These are phyloP conservation scores for Lactarius akahatsu DNA, from an alignment of 768 basidiomycete genomes.

Conservation along the genomic window DNA sequence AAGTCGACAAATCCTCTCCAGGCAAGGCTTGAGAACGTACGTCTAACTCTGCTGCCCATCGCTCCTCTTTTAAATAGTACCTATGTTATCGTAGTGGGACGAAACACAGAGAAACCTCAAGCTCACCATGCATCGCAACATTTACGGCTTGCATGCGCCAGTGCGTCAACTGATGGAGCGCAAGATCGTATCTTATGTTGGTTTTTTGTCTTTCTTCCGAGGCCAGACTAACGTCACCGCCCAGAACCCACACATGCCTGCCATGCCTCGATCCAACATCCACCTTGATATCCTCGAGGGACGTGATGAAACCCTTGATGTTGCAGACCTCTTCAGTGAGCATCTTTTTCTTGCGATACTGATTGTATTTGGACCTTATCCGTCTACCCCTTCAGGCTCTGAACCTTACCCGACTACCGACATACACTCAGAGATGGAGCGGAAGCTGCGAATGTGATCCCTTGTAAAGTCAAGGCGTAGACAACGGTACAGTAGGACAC, in stretches of 20 bases:
- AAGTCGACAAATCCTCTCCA: slow-evolving; percentile 61
- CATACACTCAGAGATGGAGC: slow-evolving; percentile 52
- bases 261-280: slow-evolving; percentile 67
- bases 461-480: slow-evolving; percentile 1
- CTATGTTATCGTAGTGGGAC: slow-evolving; percentile 68
- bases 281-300: slow-evolving; percentile 94
- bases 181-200: slow-evolving; percentile 73
- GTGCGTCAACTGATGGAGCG: slow-evolving; percentile 93
- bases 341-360: slow-evolving; percentile 14
- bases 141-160: slow-evolving; percentile 86
- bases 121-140: slow-evolving; percentile 78
- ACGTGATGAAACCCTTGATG: slow-evolving; percentile 79
- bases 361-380: background rate
- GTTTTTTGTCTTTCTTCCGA: slow-evolving; percentile 33
- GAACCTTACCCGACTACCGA: slow-evolving; percentile 38
- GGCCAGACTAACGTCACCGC: background rate
- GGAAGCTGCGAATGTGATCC: slow-evolving; percentile 41
- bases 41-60: slow-evolving; percentile 31
- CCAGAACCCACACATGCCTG: slow-evolving; percentile 68
- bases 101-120: slow-evolving; percentile 87
- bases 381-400: slow-evolving; percentile 31
- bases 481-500: background rate
- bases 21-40: slow-evolving; percentile 73
- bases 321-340: slow-evolving; percentile 78
- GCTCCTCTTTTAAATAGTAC: background rate